phyloP scores from a whole-genome alignment of 1,139 yeast genomes.

The Hemisphaericaspora xylofermentans region DNA sequence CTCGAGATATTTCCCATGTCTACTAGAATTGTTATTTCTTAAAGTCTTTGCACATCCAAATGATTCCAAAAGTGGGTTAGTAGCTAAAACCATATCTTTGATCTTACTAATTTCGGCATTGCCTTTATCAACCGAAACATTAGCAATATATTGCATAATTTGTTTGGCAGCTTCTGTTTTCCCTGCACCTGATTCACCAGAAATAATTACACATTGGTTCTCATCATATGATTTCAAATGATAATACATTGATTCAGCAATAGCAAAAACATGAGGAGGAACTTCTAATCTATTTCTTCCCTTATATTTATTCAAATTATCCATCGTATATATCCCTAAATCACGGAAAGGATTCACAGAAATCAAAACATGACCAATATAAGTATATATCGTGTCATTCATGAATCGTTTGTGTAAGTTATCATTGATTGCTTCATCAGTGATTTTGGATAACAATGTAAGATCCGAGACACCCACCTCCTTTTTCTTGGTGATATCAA shows the following conservation, averaged over 20 bases:
- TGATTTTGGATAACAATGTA: constrained; percentile 81
- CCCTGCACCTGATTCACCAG: constrained; percentile 99
- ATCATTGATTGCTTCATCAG: constrained; percentile 91
- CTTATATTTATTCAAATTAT: constrained; percentile 69
- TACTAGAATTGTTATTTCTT: constrained; percentile 92
- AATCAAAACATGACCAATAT: constrained; percentile 84
- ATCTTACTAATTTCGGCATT: constrained; percentile 70
- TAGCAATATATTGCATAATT: constrained; percentile 97
- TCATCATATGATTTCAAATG: constrained; percentile 93
- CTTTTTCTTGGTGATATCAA: constrained; percentile 83
- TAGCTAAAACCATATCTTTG: constrained; percentile 96
- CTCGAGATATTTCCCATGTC: constrained; percentile 96
- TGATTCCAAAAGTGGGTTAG: constrained; percentile 92
- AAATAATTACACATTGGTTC: constrained; percentile 95
- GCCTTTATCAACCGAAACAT: constrained; percentile 53
- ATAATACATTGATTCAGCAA: constrained; percentile 96
- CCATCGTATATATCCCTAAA: constrained; percentile 88
- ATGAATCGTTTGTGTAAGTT: constrained; percentile 86
- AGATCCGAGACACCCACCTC: constrained; percentile 97
- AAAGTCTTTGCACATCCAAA: constrained; percentile 98
- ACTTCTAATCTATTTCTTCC: constrained; percentile 94
- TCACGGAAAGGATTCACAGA: constrained; percentile 97
- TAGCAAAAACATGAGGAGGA: constrained; percentile 98
- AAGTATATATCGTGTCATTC: constrained; percentile 86
- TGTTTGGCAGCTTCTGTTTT: constrained; percentile 98